Conservation (phyloP, 2,329 filamentous ascomycete species). For the Cyphellophora europaea region DNA sequence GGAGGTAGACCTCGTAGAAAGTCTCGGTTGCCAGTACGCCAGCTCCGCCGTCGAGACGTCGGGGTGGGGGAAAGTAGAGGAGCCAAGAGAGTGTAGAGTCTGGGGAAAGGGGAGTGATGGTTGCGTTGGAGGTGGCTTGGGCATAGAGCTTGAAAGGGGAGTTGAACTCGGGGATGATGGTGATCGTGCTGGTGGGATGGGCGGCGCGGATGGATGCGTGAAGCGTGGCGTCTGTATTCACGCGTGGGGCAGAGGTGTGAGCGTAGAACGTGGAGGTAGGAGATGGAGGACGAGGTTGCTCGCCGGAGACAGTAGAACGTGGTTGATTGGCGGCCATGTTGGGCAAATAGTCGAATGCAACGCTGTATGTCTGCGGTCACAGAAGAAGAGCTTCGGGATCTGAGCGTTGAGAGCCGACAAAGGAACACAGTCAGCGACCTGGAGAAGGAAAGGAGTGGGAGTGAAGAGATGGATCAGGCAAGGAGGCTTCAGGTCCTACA, state of each 20-base stretch:
- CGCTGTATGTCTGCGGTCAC: too few species aligned
- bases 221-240: constrained; percentile 16
- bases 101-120: background rate
- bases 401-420: too few species aligned
- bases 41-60: constrained; percentile 14
- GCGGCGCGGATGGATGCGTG: constrained; percentile 9
- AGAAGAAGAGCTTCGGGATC: too few species aligned
- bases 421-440: too few species aligned
- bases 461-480: too few species aligned
- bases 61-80: constrained; percentile 10
- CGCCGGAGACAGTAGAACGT: too few species aligned
- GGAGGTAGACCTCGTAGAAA: constrained; percentile 15
- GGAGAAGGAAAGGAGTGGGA: too few species aligned
- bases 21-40: constrained; percentile 10
- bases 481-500: too few species aligned
- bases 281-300: constrained; percentile 1
- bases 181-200: constrained; percentile 14
- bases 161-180: constrained; percentile 26
- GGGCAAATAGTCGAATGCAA: too few species aligned
- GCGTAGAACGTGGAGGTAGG: constrained; percentile 8
- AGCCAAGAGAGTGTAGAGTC: constrained; percentile 12
- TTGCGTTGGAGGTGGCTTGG: constrained; percentile 5
- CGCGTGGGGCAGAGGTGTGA: constrained; percentile 10
- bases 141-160: constrained; percentile 32
- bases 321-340: too few species aligned